Evolutionary conservation across 1,284 basidiomycete genomes (phyloP), one percentile per base, ranked within the genome.

Genomic region (Cutaneotrichosporon cavernicola): DNA sequence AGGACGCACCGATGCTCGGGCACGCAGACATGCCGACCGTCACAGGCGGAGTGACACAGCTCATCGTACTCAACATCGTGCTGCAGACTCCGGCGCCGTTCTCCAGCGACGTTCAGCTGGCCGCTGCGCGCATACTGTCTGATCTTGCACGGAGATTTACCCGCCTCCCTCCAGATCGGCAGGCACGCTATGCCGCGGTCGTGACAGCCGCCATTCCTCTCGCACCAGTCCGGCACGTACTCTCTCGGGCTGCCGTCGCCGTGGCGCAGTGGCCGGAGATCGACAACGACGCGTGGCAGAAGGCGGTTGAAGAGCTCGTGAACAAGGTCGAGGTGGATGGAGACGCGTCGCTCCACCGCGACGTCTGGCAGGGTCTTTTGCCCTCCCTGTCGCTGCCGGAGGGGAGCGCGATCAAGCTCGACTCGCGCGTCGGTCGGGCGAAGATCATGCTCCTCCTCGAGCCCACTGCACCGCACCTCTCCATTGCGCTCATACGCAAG

Each of bases 341-440:
- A 31, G 64, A 66, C 7, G 26, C 32, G 0, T 36, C 62, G 0
- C 50, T 71, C 2, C 62, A 68, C 2, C 50, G 62, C 5, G 71
- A 72, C 31, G 64, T 73, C 4, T 76, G 74, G 74, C 68, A 68
- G 66, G 55, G 69, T 3, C 31, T 74, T 3, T 38, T 52, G 8
- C 21, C 47, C 13, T 49, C 58, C 18, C 26, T 40, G 9, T 9
- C 46, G 2, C 32, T 30, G 36, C 55, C n/a, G 21, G 55, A 56
- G 11, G 13, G 22, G 16, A 34, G 22, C 38, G 8, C 38, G 8
- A 26, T 43, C 10, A 32, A 51, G n/a, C 30, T 65, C 18, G 63
- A 64, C 47, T 51, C 46, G 11, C 18, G 31, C 1, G 56, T 62
- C 14, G 49, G 38, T 5, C 60, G 55, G 13, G 57, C 58, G 8